Conservation (phyloP, 768 basidiomycete genomes). For the Steccherinum ochraceum region DNA sequence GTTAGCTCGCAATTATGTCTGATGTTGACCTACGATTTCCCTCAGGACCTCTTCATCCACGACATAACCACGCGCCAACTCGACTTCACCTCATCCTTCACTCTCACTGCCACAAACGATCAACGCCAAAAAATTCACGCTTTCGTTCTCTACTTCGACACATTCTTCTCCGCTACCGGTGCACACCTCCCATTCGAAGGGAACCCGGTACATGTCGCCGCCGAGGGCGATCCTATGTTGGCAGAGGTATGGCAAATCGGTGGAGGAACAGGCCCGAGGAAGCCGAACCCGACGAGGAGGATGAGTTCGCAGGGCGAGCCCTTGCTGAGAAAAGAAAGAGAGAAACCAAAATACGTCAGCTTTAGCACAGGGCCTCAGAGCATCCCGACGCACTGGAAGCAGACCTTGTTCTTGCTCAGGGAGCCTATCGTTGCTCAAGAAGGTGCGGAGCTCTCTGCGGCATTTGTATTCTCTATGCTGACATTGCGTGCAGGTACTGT, state of each 20-base stretch:
- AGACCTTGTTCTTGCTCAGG: conserved; percentile 81
- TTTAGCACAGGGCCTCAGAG: conserved; percentile 91
- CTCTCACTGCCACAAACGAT: conserved; percentile 55
- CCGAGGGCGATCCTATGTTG: conserved; percentile 52
- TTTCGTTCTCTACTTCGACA: conserved; percentile 92
- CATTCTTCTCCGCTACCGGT: conserved; percentile 73
- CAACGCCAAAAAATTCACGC: conserved; percentile 64
- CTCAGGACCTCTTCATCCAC: conserved; percentile 70
- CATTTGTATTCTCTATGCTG: not conserved
- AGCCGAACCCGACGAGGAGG: conserved; percentile 50
- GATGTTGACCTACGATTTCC: not conserved
- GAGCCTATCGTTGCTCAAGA: conserved; percentile 73
- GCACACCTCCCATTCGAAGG: conserved; percentile 45
- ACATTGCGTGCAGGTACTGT: conserved; percentile 46
- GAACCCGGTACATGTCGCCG: conserved; percentile 43
- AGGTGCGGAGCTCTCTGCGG: conserved; percentile 43
- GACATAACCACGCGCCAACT: conserved; percentile 63
- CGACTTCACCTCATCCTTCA: conserved; percentile 75
- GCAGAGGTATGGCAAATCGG: conserved; percentile 80
- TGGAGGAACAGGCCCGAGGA: too few relatives aligned
- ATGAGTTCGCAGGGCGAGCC: conserved; percentile 46
- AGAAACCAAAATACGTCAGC: conserved; percentile 46
- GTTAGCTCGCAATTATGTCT: not conserved
- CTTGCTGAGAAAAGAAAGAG: conserved; percentile 37
- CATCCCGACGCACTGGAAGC: conserved; percentile 94